Evolutionary conservation across 192 early-diverging fungal genomes (phyloP), one percentile per base, ranked within the genome.

Genomic region (Powellomyces hirtus): DNA sequence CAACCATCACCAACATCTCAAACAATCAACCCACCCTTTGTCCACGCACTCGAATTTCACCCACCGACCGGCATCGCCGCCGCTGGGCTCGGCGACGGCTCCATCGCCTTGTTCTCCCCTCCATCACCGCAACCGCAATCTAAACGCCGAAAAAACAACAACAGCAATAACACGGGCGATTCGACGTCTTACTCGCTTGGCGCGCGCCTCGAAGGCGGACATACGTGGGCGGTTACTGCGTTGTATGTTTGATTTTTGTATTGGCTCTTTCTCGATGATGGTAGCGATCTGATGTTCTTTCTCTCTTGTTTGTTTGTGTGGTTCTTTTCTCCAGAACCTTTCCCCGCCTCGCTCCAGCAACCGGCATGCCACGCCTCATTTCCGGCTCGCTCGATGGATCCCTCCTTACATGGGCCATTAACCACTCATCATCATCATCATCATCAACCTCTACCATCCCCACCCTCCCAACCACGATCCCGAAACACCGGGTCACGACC

Each of bases 1-100:
- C 11, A 40, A 6, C n/a, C 37, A 20, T 11, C 36, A 59, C 4
- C 29, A 0, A 24, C 40, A 30, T 18, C 70, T 31, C 70, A 72
- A 36, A 38, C 62, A 31, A 34, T 72, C 61, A 72, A 72, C 55
- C 70, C 70, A 22, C 70, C 62, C 14, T 72, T 72, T 38, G 70
- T 65, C 14, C 52, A 72, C 24, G 20, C 20, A 27, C 11, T 72
- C 13, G 49, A 20, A 7, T 30, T 72, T 26, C 38, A 30, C 18
- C 38, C 38, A 10, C 14, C 30, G 27, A 44, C 27, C 14, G 22
- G 55, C 2, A 33, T 59, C 5, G n/a, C 55, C 10, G 59, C 59
- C 20, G 70, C 70, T 1, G 70, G 70, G 38, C 34, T 72, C 4
- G 70, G 70, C 38, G 70, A 72, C 37, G 70, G 70, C 8, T 56